Evolutionary conservation across 306 rosid genomes (phyloP), one percentile per base, ranked within the genome.

Genomic region (Fragaria vesca): DNA sequence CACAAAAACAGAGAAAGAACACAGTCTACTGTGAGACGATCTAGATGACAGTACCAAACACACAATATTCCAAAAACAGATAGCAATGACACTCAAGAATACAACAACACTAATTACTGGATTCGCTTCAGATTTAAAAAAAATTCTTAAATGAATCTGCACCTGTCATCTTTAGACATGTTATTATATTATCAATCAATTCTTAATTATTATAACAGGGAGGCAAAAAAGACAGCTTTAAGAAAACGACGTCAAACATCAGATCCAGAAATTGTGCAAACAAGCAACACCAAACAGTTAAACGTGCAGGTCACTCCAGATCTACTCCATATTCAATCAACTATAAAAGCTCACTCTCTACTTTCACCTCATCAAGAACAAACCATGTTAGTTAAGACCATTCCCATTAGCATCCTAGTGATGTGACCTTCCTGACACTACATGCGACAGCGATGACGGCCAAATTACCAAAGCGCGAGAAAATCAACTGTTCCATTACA

Each of bases 1-100:
- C 47, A 73, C 54, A 77, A 71, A 32, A 63, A 8, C 58, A 42
- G 26, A 51, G 51, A 73, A 57, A 46, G 40, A 58, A 74, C 16
- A 73, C 36, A 32, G 62, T 63, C 8, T 2, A 30, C 38, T 32
- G 43, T 8, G 8, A 63, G 8, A 63, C 1, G 43, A 48, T 17
- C 66, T 43, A 58, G 45, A 21, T 21, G 4, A 46, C 16, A 73
- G 2, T 4, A 65, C 17, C 21, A 69, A 10, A 30, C 63, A 51
- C 40, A 69, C 60, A 52, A 57, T 42, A 74, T 9, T 24, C 12
- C 40, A 58, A 16, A 58, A 51, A 42, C 0, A 16, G 12, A 12
- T 8, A 3, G 30, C 52, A 68, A 21, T 10, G 66, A 12, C 24
- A 21, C 42, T 13, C 58, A 54, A 0, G 12, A 8, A 20, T 8